Evolutionary conservation across 306 rosid genomes (phyloP).

Genomic region (Medicago truncatula): DNA sequence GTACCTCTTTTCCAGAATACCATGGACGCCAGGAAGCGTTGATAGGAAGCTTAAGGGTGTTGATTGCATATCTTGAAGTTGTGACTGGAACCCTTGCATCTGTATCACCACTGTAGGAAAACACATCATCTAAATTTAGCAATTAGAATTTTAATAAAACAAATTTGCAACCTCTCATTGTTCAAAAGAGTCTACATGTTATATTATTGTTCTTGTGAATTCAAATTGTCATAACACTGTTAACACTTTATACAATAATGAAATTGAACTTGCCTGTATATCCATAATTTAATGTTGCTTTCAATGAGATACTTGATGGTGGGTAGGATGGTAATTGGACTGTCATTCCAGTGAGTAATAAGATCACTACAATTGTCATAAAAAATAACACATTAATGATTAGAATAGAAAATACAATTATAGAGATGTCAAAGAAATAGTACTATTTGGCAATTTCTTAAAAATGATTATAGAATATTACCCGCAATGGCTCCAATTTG

Average conservation of each 20-base stretch:
- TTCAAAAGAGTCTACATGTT: neutral
- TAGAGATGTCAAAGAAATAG: neutral
- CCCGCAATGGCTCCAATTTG: slow-evolving; percentile 58
- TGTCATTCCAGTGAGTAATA: slow-evolving; percentile 35
- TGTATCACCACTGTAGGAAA: slow-evolving; percentile 55
- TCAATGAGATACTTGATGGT: slow-evolving; percentile 31
- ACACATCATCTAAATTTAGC: neutral
- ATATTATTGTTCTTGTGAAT: slow-evolving; percentile 4
- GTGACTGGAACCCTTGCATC: slow-evolving; percentile 58
- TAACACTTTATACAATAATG: neutral
- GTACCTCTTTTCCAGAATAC: slow-evolving; percentile 60
- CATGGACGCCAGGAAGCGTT: slow-evolving; percentile 57
- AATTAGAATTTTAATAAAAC: neutral
- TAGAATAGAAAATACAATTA: neutral
- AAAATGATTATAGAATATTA: slow-evolving; percentile 22
- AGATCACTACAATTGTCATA: slow-evolving; percentile 27
- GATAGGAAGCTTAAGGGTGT: slow-evolving; percentile 46
- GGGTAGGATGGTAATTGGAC: slow-evolving; percentile 43
- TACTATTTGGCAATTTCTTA: neutral
- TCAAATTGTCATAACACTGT: neutral
- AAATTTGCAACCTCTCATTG: neutral
- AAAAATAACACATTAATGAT: neutral
- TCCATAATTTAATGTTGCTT: slow-evolving; percentile 42
- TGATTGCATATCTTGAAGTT: slow-evolving; percentile 57
- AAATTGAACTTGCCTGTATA: slow-evolving; percentile 44